Evolutionary conservation across 805 yeast genomes (phyloP).

Genomic region (Myxozyma sirexii): DNA sequence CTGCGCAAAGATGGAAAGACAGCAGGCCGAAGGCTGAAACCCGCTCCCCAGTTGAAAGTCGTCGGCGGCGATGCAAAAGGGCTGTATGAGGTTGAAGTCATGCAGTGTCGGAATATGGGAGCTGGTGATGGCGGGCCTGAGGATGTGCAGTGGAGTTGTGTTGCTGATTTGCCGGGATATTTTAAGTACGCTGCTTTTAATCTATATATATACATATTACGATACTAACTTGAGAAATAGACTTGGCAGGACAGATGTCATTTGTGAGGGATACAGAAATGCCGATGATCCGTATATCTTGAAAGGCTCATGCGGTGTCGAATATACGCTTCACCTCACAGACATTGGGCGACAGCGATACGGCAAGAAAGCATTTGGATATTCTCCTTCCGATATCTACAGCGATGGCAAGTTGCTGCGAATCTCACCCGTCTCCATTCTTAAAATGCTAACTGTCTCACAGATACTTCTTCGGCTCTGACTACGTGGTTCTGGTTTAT

Average conservation of each 20-base stretch:
- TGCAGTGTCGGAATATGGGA: slow-evolving; percentile 33
- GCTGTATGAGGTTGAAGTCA: slow-evolving; percentile 23
- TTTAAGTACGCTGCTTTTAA: slow-evolving; percentile 14
- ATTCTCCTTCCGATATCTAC: neutral
- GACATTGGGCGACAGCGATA: slow-evolving; percentile 20
- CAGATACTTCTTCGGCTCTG: neutral
- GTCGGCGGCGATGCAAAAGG: slow-evolving; percentile 31
- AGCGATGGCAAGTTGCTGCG: neutral
- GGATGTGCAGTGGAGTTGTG: slow-evolving; percentile 33
- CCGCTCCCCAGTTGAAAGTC: slow-evolving; percentile 20
- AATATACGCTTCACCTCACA: slow-evolving; percentile 26
- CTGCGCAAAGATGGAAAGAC: slow-evolving; percentile 17
- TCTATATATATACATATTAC: neutral
- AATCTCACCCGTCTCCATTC: too few species aligned
- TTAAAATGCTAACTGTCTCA: neutral
- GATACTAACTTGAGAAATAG: neutral
- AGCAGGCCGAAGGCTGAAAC: slow-evolving; percentile 11
- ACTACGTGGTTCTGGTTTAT: neutral
- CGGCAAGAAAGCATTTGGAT: neutral
- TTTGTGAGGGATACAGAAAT: slow-evolving; percentile 27
- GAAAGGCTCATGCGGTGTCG: slow-evolving; percentile 29
- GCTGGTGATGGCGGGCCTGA: slow-evolving; percentile 28
- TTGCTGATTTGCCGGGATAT: slow-evolving; percentile 30
- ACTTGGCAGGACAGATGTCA: slow-evolving; percentile 29
- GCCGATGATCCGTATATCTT: slow-evolving; percentile 29